Conservation (phyloP, 257 asterid species). For the Plantago elongata region DNA sequence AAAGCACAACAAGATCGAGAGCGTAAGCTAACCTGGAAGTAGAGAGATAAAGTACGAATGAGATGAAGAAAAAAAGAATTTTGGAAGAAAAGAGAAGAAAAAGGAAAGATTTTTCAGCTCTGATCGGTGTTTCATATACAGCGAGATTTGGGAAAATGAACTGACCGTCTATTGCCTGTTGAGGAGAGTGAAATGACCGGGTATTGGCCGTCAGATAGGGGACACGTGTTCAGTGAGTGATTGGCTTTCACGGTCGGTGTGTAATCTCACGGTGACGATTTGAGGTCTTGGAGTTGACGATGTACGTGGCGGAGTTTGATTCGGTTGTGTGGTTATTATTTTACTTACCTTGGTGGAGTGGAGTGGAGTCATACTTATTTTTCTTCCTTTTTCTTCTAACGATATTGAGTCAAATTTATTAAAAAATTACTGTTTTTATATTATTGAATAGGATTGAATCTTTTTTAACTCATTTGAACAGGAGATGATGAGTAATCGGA, state of each 20-base stretch:
- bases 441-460: no score
- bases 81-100: constrained; percentile 6
- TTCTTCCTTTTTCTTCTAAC: no score
- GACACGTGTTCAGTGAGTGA: constrained; percentile 33
- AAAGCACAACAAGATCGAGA: constrained; percentile 1
- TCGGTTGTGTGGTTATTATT: constrained; percentile 15
- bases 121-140: constrained; percentile 46
- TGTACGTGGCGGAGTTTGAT: constrained; percentile 36
- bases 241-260: constrained; percentile 32
- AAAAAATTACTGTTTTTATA: no score
- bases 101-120: constrained; percentile 2
- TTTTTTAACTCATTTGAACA: no score
- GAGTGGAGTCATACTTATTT: no score
- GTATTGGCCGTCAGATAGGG: background rate
- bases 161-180: constrained; percentile 46
- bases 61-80: background rate
- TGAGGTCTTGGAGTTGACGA: constrained; percentile 12
- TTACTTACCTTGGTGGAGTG: no score
- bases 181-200: background rate
- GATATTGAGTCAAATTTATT: no score
- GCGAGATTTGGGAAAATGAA: constrained; percentile 46
- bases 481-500: no score
- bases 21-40: constrained; percentile 40
- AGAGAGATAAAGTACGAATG: no score
- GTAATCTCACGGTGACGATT: constrained; percentile 45